These are phyloP conservation scores for Tetrapisispora fleetii DNA, from an alignment of 805 yeast genomes.

Conservation along the genomic window DNA sequence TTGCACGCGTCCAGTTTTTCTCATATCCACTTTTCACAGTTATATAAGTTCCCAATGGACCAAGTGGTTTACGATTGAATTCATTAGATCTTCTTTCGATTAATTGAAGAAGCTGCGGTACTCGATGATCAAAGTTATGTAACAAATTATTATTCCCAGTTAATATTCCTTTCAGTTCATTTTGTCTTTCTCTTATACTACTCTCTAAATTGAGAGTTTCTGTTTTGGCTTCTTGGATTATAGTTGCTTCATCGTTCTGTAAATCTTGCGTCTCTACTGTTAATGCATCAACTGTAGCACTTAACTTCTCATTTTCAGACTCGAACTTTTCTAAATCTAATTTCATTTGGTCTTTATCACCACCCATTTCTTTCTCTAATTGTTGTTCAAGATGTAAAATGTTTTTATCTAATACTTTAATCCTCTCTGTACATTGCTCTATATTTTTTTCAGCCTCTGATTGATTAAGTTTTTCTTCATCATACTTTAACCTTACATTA, in stretches of 20 bases:
- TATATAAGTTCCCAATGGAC: constrained; percentile 67
- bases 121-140: constrained; percentile 43
- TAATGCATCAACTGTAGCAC: constrained; percentile 3
- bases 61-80: constrained; percentile 51
- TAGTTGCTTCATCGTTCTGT: constrained; percentile 10
- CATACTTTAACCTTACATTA: constrained; percentile 11
- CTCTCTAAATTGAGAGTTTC: constrained; percentile 8
- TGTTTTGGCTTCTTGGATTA: constrained; percentile 6
- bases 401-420: constrained; percentile 11
- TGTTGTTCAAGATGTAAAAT: constrained; percentile 21
- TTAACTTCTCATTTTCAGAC: constrained; percentile 7
- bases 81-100: constrained; percentile 29
- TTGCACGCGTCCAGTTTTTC: constrained; percentile 45
- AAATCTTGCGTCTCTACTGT: constrained; percentile 10
- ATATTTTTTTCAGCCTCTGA: constrained; percentile 15
- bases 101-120: constrained; percentile 34
- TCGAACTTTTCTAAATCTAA: constrained; percentile 9
- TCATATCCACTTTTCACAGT: constrained; percentile 44
- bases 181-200: constrained; percentile 9
- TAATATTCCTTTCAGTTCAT: constrained; percentile 21
- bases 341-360: constrained; percentile 23
- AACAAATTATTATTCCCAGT: constrained; percentile 25
- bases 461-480: constrained; percentile 16
- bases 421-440: constrained; percentile 14
- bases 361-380: constrained; percentile 23